These are phyloP conservation scores for Alternaria consortialis DNA, from an alignment of 2,329 filamentous ascomycete species.

Conservation along the genomic window DNA sequence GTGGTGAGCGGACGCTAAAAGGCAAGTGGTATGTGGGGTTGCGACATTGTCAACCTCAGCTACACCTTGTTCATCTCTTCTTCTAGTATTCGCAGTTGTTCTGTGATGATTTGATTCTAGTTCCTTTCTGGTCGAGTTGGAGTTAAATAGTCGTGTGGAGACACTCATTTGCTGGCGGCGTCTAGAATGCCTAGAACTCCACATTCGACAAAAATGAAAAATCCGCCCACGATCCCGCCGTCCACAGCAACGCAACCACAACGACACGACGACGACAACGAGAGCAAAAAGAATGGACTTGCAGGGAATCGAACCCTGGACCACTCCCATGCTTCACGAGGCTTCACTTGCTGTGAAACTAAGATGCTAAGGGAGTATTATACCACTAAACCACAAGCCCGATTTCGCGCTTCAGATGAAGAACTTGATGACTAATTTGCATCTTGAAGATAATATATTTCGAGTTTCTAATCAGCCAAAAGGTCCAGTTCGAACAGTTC, in stretches of 20 bases:
- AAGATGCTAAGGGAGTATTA: slow-evolving; percentile 28
- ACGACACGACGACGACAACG: background rate
- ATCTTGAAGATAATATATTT: background rate
- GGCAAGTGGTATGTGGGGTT: slow-evolving; percentile 6
- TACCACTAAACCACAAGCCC: slow-evolving; percentile 36
- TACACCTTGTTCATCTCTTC: slow-evolving; percentile 19
- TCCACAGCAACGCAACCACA: background rate
- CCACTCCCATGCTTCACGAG: slow-evolving; percentile 19
- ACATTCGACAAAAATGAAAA: background rate
- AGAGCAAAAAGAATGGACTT: background rate
- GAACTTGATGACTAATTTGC: background rate
- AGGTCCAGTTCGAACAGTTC: too few relatives aligned
- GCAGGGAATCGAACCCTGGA: slow-evolving; percentile 13
- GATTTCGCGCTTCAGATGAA: background rate
- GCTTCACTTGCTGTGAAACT: too few relatives aligned
- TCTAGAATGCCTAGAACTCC: background rate
- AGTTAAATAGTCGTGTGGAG: background rate
- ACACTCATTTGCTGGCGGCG: background rate
- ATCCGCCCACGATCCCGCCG: background rate
- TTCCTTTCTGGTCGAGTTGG: background rate
- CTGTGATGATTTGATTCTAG: background rate
- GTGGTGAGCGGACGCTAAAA: slow-evolving; percentile 10
- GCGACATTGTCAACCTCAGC: background rate
- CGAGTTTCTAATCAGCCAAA: too few relatives aligned
- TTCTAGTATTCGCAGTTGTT: background rate